These are phyloP conservation scores for Silybum marianum DNA, from an alignment of 129 eudicot genomes.

Conservation along the genomic window DNA sequence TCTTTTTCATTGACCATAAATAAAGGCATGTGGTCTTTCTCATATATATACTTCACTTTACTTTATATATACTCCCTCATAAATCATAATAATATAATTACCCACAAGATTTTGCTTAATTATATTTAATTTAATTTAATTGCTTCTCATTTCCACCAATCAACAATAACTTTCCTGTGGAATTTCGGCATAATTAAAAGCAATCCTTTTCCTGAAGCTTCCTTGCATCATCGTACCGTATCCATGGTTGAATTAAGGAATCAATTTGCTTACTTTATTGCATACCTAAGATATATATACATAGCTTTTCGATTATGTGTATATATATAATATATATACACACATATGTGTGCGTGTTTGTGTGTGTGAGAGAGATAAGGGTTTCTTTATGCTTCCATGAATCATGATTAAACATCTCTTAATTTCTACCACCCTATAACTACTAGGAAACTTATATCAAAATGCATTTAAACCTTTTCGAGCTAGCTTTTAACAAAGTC, in stretches of 20 bases:
- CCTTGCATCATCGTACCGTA: background rate
- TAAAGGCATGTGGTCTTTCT: background rate
- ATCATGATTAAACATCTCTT: background rate
- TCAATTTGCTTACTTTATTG: background rate
- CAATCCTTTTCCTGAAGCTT: background rate
- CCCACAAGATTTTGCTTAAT: background rate
- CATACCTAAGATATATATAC: background rate
- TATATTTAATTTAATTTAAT: background rate
- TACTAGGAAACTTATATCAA: background rate
- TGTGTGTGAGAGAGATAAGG: too few species aligned
- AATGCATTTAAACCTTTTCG: background rate
- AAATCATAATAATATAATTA: background rate
- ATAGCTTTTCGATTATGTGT: background rate
- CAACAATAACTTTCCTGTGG: background rate
- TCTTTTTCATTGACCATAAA: conserved; percentile 13
- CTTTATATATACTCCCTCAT: background rate
- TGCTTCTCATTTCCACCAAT: background rate
- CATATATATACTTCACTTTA: background rate
- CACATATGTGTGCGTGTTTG: background rate
- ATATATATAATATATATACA: background rate
- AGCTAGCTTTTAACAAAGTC: background rate
- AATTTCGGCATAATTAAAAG: background rate
- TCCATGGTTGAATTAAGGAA: background rate
- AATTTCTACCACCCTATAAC: background rate
- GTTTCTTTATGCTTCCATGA: background rate